Base-by-base conservation (phyloP, 257 asterid genomes). In the Scutellaria minor region DNA sequence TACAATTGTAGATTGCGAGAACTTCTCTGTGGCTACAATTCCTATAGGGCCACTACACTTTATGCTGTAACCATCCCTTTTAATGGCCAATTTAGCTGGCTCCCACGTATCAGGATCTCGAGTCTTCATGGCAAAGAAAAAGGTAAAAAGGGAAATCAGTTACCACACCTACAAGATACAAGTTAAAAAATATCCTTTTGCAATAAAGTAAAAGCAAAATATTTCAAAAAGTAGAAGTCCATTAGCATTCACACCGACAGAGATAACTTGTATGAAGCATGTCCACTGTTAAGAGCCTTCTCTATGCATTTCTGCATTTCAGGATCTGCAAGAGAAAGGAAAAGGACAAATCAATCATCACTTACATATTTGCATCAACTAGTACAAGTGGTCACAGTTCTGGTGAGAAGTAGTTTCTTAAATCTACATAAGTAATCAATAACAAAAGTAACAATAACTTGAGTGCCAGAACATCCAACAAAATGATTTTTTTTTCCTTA, bases 61-160 rank as follows among this genome's bases (percentile, higher is more conserved):
- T 84, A 93, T 91, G 91, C 86, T 90, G 87, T 88, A 95, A 79
- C 91, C 86, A 68, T 88, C 97, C 77, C 89, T 90, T 85, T 95
- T 95, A 73, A 95, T 78, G 47, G 96, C 80, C 85, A 95, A 74
- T 46, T 83, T 82, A 74, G 98, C 96, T 74, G 91, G 91, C 85
- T 95, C 97, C 99, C 98, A 95, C 79, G 86, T 82, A 80, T 87
- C 96, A 73, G 86, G 88, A 84, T 58, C 87, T 61, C 92, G 88
- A 13, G 83, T 79, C 98, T 93, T 83, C 77, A 82, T 52, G 66
- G 66, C 52, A 69, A 31, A 31, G 35, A 66, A 5, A 48, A 64
- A 10, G 14, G 70, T 27, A 46, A 73, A 15, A 11, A 65, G 73
- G 41, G 56, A 66, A 18, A 75, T 35, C 78, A 55, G 64, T 64